These are phyloP conservation scores for Teratosphaeria zuluensis DNA, from an alignment of 2,329 filamentous ascomycete genomes.

Conservation along the genomic window DNA sequence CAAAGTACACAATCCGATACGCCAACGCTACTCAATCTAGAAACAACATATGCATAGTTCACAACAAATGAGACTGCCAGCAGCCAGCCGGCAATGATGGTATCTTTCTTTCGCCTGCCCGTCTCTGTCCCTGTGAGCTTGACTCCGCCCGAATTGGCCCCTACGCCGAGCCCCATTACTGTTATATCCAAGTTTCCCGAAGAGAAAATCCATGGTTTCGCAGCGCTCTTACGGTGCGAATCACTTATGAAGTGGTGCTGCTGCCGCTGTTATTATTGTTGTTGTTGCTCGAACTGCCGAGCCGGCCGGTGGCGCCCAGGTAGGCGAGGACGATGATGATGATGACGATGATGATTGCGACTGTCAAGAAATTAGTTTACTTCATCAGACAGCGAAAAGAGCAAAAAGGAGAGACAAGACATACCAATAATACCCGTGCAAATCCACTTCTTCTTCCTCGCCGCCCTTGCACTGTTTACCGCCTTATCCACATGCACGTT, in stretches of 20 bases:
- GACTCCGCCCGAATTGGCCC: too few species aligned
- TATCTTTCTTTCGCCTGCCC: too few species aligned
- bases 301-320: constrained; percentile 16
- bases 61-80: too few species aligned
- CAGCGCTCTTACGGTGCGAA: too few species aligned
- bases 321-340: constrained; percentile 30
- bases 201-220: too few species aligned
- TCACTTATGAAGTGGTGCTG: too few species aligned
- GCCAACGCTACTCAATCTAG: too few species aligned
- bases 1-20: too few species aligned
- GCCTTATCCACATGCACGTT: constrained; percentile 77
- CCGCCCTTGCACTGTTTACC: constrained; percentile 68
- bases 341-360: constrained; percentile 26
- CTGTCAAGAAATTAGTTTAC: constrained; percentile 5
- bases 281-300: background rate
- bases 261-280: constrained; percentile 7
- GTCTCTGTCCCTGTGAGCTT: too few species aligned
- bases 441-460: constrained; percentile 93
- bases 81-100: too few species aligned
- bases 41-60: too few species aligned
- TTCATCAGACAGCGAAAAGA: constrained; percentile 14
- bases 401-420: constrained; percentile 23
- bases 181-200: background rate
- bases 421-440: constrained; percentile 65
- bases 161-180: too few species aligned